Evolutionary conservation across 805 yeast genomes (phyloP), one percentile per base, ranked within the genome.

Genomic region (Metschnikowia gelsemii): DNA sequence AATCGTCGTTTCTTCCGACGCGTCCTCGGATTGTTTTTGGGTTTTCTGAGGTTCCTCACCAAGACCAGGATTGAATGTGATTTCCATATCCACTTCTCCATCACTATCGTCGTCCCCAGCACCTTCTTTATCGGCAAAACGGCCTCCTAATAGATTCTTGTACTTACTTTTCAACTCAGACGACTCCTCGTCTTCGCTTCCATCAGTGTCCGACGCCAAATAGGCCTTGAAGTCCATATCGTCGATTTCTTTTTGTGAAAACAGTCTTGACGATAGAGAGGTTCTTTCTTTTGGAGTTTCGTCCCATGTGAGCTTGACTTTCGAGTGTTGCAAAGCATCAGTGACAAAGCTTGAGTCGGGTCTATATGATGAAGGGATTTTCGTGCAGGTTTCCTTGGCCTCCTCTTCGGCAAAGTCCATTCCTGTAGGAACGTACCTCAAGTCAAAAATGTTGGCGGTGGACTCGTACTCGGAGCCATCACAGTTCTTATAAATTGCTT

Each of bases 261-360:
- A 91, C 5, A 89, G 87, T 52, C 84, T 82, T 12, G 84, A 75
- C 1, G 96, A 77, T 40, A 90, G 62, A 44, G 84, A 79, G 13
- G 79, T 62, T 57, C 99, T 78, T 56, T 89, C 97, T 43, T 81
- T 83, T 5, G 99, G 98, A 0, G 98, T 95, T 66, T 91, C 98
- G 63, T 93, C 99, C 99, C 99, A 93, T 0, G 98, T 90, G 51
- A 93, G 73, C 62, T 87, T 90, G 36, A 93, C 99, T 57, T 90
- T 93, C 12, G 98, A 90, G 59, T 89, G 96, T 61, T 93, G 96
- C 45, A 93, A 72, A 0, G 99, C 99, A 65, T 87, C 97, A 3
- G 99, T 93, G 22, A 87, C 86, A 62, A 93, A 93, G 8, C 75
- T 71, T 2, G 70, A 57, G 40, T 72, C 72, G 14, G 99, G 99